Evolutionary conservation across 805 yeast genomes (phyloP).

Genomic region (Saccharomycopsis fibuligera): DNA sequence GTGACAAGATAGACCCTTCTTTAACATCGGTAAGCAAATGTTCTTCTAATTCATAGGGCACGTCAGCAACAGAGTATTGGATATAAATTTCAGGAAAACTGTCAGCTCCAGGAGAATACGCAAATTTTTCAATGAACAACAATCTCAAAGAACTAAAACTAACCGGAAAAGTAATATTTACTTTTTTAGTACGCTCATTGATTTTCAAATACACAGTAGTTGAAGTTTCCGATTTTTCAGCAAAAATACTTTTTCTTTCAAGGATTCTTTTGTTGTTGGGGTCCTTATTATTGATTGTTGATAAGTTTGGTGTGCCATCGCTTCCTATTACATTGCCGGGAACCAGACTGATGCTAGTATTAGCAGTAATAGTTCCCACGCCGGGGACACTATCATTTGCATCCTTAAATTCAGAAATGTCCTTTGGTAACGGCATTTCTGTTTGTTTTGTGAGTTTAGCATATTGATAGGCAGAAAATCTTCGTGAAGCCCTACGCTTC

Average conservation of each 20-base stretch:
- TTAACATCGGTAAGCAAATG: conserved; percentile 48
- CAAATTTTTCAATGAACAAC: conserved; percentile 80
- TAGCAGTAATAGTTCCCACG: too few relatives aligned
- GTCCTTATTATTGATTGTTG: neutral
- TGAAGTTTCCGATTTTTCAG: conserved; percentile 2
- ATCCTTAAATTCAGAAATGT: neutral
- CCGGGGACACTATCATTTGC: neutral
- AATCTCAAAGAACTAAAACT: conserved; percentile 47
- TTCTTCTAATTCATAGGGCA: conserved; percentile 80
- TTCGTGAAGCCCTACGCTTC: conserved; percentile 86
- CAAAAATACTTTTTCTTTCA: neutral
- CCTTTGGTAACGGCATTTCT: conserved; percentile 21
- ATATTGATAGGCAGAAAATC: conserved; percentile 91
- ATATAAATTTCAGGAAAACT: conserved; percentile 76
- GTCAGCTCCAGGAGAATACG: conserved; percentile 67
- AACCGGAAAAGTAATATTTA: conserved; percentile 28
- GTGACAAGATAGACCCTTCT: conserved; percentile 52
- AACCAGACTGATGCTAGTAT: neutral
- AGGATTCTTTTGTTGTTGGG: neutral
- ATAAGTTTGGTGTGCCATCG: neutral
- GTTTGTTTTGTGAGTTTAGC: conserved; percentile 46
- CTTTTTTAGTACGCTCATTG: conserved; percentile 50
- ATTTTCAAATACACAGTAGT: conserved; percentile 41
- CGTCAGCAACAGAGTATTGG: conserved; percentile 49
- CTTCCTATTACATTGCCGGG: neutral